These are phyloP conservation scores for Agaricus subrufescens DNA, from an alignment of 768 basidiomycete genomes.

Conservation along the genomic window DNA sequence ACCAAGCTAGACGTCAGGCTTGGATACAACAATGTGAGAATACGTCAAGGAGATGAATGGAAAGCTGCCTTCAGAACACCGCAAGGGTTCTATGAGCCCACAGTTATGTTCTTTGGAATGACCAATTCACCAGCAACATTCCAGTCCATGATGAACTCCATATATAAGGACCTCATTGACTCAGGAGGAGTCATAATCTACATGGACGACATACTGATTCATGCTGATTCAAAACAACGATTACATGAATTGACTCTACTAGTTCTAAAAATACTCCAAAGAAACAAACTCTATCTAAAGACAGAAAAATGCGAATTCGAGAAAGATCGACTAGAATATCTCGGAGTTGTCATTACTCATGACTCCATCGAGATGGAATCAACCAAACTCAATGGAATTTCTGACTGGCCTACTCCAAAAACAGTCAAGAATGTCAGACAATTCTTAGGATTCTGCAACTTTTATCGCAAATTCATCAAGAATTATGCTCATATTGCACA, in stretches of 20 bases:
- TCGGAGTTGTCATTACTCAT: background rate
- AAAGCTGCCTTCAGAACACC: constrained; percentile 7
- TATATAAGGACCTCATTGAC: constrained; percentile 16
- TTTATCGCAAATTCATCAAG: constrained; percentile 36
- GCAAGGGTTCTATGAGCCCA: constrained; percentile 14
- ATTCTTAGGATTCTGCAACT: constrained; percentile 43
- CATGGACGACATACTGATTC: constrained; percentile 37
- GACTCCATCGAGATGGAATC: constrained; percentile 25
- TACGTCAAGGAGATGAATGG: constrained; percentile 5
- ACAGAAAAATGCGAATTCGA: constrained; percentile 8
- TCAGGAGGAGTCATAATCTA: constrained; percentile 29
- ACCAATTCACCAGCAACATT: constrained; percentile 12
- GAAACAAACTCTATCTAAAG: constrained; percentile 3
- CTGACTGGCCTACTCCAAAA: constrained; percentile 30
- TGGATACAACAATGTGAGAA: constrained; percentile 6
- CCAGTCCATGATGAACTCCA: constrained; percentile 14
- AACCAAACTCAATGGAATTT: constrained; percentile 31
- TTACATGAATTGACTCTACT: background rate
- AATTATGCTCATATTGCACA: constrained; percentile 20
- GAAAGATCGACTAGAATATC: constrained; percentile 1
- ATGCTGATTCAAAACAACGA: constrained; percentile 8
- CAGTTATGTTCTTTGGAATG: constrained; percentile 16
- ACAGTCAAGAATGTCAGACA: constrained; percentile 28
- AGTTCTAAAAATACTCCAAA: background rate
- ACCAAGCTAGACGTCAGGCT: constrained; percentile 4